Base-by-base conservation (phyloP, 495 filamentous ascomycete genomes). In the Talaromyces wortmannii region DNA sequence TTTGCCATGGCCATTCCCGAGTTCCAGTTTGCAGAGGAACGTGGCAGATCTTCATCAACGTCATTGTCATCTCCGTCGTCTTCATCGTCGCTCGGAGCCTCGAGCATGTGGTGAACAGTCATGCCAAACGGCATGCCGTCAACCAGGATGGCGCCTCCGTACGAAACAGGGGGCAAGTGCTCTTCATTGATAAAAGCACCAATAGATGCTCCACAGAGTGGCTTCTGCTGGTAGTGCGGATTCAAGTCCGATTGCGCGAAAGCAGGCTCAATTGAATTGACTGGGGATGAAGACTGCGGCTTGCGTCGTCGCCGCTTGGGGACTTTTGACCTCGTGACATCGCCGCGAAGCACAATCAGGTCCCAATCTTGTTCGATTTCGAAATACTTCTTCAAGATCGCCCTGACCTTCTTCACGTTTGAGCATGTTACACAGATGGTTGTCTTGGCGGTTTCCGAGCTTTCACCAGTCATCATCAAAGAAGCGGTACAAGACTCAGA, bases 61-160 rank as follows among this genome's bases (percentile, higher is more conserved):
- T 70, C 63, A 3, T 61, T 67, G 11, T 47, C 46, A 10, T 63
- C 69, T 45, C 84, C 79, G 33, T 83, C 80, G 12, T 85, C 80
- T 13, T 65, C 79, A 43, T 83, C 80, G 13, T 85, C 80, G 30
- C 86, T 88, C 5, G 87, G 88, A 13, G 87, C 82, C 59, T 97
- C 92, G 1, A 97, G 78, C 84, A 97, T 89, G 65, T 97, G 92
- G 59, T 97, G 92, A 3, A 97, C 92, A 15, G 88, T 96, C 86
- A 97, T 90, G 7, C 92, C 92, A 63, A 89, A 94, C 1, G 87
- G 82, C 58, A 86, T 81, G 51, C 86, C 83, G 66, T 97, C 90
- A 6, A 96, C 83, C 7, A 94, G 71, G 43, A 97, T 80, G 1
- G 95, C 76, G 12, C 92, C 92, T 5, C 92, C 92, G 65, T 92